A percentile compares a stretch with the other conserved stretches of the same genome.
Evolutionary conservation across 164 flowering plant genomes (phyloP).

Genomic region (Magnolia kwangsiensis): DNA sequence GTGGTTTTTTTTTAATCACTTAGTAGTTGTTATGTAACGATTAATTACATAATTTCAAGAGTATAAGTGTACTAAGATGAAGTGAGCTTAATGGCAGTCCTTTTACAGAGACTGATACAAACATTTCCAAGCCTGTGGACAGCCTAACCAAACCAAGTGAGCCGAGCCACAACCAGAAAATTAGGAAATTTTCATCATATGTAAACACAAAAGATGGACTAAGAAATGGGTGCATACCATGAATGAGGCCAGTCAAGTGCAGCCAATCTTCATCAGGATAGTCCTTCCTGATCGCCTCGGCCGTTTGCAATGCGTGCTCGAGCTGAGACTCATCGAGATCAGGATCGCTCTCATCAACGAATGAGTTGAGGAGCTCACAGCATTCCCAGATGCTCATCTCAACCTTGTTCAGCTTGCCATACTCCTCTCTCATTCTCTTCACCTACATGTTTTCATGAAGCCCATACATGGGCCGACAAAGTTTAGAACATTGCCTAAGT

Average conservation of each 20-base stretch:
- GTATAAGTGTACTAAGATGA: too few species aligned
- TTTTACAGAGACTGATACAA: too few species aligned
- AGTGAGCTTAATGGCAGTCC: too few species aligned
- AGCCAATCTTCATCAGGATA: slow-evolving; percentile 47
- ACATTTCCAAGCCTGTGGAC: too few species aligned
- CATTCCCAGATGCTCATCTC: slow-evolving; percentile 49
- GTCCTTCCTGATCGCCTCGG: slow-evolving; percentile 42
- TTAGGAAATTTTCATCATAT: neutral
- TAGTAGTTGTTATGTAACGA: too few species aligned
- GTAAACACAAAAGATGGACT: neutral
- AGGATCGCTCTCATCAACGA: slow-evolving; percentile 46
- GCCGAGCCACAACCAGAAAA: too few species aligned
- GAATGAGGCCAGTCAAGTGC: slow-evolving; percentile 43
- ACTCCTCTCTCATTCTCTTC: slow-evolving; percentile 31
- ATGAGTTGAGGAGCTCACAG: slow-evolving; percentile 41
- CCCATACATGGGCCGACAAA: neutral
- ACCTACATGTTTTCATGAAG: slow-evolving; percentile 15
- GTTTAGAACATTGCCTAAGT: neutral
- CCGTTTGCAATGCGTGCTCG: slow-evolving; percentile 39
- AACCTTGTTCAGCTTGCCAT: slow-evolving; percentile 29
- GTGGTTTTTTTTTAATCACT: too few species aligned
- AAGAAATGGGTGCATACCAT: slow-evolving; percentile 21
- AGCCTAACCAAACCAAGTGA: too few species aligned
- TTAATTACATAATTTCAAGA: too few species aligned
- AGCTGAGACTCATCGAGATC: slow-evolving; percentile 47